These are phyloP conservation scores for Alternaria atra DNA, from an alignment of 2,329 filamentous ascomycete species.

Conservation along the genomic window DNA sequence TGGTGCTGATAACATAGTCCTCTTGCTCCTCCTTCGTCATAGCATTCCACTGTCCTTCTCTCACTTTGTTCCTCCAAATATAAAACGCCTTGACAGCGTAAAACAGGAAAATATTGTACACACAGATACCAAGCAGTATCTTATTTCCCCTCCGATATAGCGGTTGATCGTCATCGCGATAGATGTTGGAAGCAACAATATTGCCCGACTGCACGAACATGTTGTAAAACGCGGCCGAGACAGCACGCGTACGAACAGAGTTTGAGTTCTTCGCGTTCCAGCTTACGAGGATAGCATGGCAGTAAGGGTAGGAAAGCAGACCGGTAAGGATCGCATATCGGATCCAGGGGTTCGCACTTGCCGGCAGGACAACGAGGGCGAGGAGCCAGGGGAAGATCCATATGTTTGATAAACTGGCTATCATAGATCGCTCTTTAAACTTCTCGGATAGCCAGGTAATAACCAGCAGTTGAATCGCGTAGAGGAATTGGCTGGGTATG, in stretches of 20 bases:
- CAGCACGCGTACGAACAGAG: conserved; percentile 51
- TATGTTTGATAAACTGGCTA: conserved; percentile 61
- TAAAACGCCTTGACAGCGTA: conserved; percentile 53
- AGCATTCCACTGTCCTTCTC: conserved; percentile 39
- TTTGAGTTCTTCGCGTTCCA: conserved; percentile 53
- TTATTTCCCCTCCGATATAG: conserved; percentile 56
- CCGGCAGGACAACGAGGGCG: conserved; percentile 59
- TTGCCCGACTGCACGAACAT: conserved; percentile 59
- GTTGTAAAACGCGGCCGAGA: conserved; percentile 54
- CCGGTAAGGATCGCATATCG: conserved; percentile 62
- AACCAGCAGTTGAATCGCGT: conserved; percentile 54
- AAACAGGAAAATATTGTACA: conserved; percentile 46
- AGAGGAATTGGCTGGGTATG: conserved; percentile 58
- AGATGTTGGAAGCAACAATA: conserved; percentile 60
- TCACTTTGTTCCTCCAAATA: conserved; percentile 52
- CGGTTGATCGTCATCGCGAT: conserved; percentile 57
- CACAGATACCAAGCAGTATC: conserved; percentile 45
- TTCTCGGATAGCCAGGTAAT: conserved; percentile 58
- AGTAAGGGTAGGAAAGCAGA: conserved; percentile 65
- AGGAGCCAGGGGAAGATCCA: conserved; percentile 70
- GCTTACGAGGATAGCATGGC: conserved; percentile 53
- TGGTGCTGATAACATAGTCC: conserved; percentile 39
- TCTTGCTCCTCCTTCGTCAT: conserved; percentile 42
- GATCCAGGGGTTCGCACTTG: conserved; percentile 58
- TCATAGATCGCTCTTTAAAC: conserved; percentile 57